phyloP scores from a whole-genome alignment of 2,329 filamentous ascomycete genomes.

The Apiospora marii region DNA sequence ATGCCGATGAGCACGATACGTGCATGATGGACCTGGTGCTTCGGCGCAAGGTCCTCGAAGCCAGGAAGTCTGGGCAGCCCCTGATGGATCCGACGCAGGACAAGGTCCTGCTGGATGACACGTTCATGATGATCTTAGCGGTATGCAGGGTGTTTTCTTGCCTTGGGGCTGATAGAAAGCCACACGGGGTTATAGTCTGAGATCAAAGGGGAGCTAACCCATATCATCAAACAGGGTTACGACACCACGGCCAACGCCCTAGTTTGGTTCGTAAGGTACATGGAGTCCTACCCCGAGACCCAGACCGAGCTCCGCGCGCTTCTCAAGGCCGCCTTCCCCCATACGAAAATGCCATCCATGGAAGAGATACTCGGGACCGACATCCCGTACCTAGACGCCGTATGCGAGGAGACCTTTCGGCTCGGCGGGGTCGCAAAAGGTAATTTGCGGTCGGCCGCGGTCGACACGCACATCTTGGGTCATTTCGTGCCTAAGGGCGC shows the following conservation, averaged over 20 bases:
- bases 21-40: neutral
- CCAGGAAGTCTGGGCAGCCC: neutral
- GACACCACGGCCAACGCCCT: neutral
- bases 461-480: neutral
- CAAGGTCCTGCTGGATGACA: neutral
- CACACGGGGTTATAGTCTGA: no score
- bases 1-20: neutral
- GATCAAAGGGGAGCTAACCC: neutral
- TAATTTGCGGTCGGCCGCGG: neutral
- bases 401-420: neutral
- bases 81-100: neutral
- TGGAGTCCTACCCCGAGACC: neutral
- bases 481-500: neutral
- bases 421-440: neutral
- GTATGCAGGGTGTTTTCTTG: neutral
- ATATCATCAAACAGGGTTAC: neutral
- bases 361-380: neutral
- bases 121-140: neutral
- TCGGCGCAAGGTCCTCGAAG: neutral
- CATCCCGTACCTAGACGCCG: neutral
- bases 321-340: neutral
- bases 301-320: neutral
- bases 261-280: neutral
- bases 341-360: neutral
- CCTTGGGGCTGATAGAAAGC: neutral